These are phyloP conservation scores for Dothideomycetes sp. DNA, from an alignment of 2,329 filamentous ascomycete species.

Conservation along the genomic window DNA sequence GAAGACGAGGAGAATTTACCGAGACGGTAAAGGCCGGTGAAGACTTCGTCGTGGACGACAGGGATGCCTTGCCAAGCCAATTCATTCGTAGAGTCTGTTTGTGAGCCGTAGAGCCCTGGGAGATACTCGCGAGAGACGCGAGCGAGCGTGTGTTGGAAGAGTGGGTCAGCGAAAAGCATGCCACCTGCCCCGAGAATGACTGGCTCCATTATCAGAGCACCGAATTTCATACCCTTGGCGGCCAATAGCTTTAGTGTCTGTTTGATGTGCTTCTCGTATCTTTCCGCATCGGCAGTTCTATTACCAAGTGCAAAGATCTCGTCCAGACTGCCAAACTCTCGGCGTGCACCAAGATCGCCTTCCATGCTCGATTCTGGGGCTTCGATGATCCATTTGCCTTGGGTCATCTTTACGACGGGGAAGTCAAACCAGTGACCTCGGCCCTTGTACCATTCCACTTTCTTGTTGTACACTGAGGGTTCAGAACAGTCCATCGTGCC, in stretches of 20 bases:
- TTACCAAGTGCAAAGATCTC: slow-evolving; percentile 50
- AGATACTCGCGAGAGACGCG: slow-evolving; percentile 46
- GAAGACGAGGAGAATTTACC: slow-evolving; percentile 60
- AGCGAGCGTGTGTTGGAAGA: slow-evolving; percentile 66
- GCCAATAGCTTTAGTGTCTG: slow-evolving; percentile 43
- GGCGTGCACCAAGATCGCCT: slow-evolving; percentile 32
- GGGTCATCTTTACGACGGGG: slow-evolving; percentile 55
- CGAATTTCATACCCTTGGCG: slow-evolving; percentile 54
- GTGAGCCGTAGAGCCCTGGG: slow-evolving; percentile 4
- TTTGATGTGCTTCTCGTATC: slow-evolving; percentile 51
- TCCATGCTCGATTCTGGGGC: slow-evolving; percentile 38
- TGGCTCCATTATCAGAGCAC: slow-evolving; percentile 70
- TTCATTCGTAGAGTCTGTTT: background rate
- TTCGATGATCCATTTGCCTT: slow-evolving; percentile 56
- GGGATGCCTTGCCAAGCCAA: slow-evolving; percentile 61
- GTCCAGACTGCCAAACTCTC: slow-evolving; percentile 37
- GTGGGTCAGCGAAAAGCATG: slow-evolving; percentile 72
- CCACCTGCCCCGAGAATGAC: slow-evolving; percentile 72
- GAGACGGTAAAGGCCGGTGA: slow-evolving; percentile 74
- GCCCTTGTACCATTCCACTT: slow-evolving; percentile 76
- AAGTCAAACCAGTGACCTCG: slow-evolving; percentile 73
- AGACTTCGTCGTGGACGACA: slow-evolving; percentile 76
- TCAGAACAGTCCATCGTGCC: slow-evolving; percentile 80
- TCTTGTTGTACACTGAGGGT: slow-evolving; percentile 66
- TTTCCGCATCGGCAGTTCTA: slow-evolving; percentile 30